phyloP scores from a whole-genome alignment of 2,329 filamentous ascomycete genomes.

The Amphichorda felina region DNA sequence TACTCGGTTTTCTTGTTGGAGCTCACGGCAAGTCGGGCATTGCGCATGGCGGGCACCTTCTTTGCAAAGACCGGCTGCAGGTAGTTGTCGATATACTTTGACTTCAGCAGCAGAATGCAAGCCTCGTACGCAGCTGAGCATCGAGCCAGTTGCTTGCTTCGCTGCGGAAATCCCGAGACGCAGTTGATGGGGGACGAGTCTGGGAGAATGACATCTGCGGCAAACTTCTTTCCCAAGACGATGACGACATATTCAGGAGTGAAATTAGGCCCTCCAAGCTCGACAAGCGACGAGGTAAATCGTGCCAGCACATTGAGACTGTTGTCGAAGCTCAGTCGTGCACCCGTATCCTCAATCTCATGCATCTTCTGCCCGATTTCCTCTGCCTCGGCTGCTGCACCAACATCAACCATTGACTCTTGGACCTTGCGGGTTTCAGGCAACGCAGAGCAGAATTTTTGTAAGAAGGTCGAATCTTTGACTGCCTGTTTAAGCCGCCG shows the following conservation, averaged over 20 bases:
- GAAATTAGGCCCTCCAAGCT: constrained; percentile 17
- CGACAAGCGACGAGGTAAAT: constrained; percentile 56
- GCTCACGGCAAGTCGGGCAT: constrained; percentile 72
- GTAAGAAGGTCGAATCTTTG: constrained; percentile 50
- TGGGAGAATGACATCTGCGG: constrained; percentile 72
- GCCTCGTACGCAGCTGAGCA: constrained; percentile 81
- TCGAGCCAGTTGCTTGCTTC: constrained; percentile 68
- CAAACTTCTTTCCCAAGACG: constrained; percentile 41
- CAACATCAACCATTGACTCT: constrained; percentile 9
- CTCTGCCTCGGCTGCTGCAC: constrained; percentile 8
- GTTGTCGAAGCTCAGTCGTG: constrained; percentile 56
- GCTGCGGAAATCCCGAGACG: constrained; percentile 48
- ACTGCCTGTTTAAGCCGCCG: constrained; percentile 46
- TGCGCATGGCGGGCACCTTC: constrained; percentile 69
- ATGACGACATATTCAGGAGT: constrained; percentile 50
- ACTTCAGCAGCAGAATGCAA: constrained; percentile 57
- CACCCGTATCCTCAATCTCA: constrained; percentile 46
- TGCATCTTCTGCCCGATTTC: constrained; percentile 34
- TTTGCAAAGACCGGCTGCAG: constrained; percentile 64
- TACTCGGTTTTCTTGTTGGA: constrained; percentile 66
- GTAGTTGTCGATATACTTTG: constrained; percentile 58
- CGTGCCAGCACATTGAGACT: constrained; percentile 60
- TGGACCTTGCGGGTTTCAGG: constrained; percentile 55
- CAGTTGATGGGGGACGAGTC: constrained; percentile 59
- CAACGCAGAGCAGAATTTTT: constrained; percentile 63